Percentiles rank a stretch among this genome's conserved stretches.
Evolutionary conservation across 768 basidiomycete species (phyloP).

Genomic region (Boletus tomentosulus): DNA sequence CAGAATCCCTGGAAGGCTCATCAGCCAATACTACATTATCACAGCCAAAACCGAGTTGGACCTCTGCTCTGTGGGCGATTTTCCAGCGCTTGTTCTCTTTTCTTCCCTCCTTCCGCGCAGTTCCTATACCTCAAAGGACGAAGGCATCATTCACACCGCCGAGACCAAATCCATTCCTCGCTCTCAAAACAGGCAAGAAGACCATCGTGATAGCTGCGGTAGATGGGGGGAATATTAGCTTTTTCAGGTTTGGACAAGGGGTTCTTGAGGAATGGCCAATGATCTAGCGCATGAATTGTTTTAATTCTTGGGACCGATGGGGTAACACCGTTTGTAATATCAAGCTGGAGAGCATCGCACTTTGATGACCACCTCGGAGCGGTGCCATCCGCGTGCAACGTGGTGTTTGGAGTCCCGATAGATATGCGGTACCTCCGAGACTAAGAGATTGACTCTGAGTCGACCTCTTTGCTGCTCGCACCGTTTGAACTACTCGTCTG

Average conservation of each 20-base stretch:
- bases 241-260: constrained; percentile 84
- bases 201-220: constrained; percentile 83
- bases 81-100: constrained; percentile 5
- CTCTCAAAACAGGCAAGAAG: constrained; percentile 81
- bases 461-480: no score
- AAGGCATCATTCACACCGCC: constrained; percentile 29
- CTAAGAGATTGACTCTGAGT: no score
- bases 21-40: not conserved
- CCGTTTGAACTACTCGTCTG: no score
- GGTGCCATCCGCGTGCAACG: no score
- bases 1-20: not conserved
- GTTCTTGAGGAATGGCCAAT: constrained; percentile 85
- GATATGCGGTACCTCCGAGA: no score
- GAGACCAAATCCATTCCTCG: constrained; percentile 69
- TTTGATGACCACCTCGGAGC: no score
- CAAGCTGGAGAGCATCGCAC: no score
- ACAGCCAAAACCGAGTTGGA: not conserved
- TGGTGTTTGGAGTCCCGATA: no score
- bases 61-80: not conserved
- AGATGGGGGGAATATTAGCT: constrained; percentile 82
- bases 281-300: constrained; percentile 20
- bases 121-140: constrained; percentile 17
- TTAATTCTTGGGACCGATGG: not conserved
- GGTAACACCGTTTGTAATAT: no score
- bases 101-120: constrained; percentile 2